These are phyloP conservation scores for Stagonosporopsis cucurbitacearum DNA, from an alignment of 2,329 filamentous ascomycete species.

Conservation along the genomic window DNA sequence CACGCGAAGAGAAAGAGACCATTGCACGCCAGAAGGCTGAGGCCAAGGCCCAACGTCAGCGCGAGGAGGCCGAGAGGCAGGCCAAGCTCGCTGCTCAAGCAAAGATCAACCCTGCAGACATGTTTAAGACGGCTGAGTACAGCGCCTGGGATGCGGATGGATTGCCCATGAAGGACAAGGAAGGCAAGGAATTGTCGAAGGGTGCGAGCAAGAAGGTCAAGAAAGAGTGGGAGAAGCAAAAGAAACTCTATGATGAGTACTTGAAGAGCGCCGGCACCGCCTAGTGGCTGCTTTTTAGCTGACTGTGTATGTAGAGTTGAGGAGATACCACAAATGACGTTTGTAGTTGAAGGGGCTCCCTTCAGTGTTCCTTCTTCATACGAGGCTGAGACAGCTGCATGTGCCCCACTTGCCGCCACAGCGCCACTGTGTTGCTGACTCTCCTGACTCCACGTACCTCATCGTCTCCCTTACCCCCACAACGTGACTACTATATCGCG, in stretches of 20 bases:
- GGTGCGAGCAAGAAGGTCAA: constrained; percentile 78
- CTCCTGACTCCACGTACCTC: too few species aligned
- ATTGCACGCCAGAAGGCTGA: constrained; percentile 52
- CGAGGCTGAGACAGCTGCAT: neutral
- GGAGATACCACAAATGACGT: neutral
- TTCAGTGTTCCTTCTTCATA: neutral
- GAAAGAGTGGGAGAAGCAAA: constrained; percentile 91
- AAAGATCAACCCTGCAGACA: constrained; percentile 62
- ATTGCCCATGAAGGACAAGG: constrained; percentile 76
- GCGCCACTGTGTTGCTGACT: too few species aligned
- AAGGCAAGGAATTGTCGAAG: constrained; percentile 82
- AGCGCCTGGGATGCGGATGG: constrained; percentile 84
- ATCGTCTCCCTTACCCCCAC: too few species aligned
- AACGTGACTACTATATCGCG: too few species aligned
- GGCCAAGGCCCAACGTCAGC: constrained; percentile 60
- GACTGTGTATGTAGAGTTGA: neutral
- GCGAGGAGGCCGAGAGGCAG: constrained; percentile 64
- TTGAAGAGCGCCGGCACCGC: constrained; percentile 21
- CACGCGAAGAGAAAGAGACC: constrained; percentile 61
- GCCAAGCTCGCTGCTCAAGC: constrained; percentile 63
- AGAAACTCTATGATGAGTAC: constrained; percentile 73
- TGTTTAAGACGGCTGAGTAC: constrained; percentile 68
- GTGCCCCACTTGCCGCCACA: neutral
- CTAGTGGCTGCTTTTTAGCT: neutral
- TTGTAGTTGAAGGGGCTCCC: neutral